Base-by-base conservation (phyloP, 75 land plant genomes). In the Cryptomeria japonica region DNA sequence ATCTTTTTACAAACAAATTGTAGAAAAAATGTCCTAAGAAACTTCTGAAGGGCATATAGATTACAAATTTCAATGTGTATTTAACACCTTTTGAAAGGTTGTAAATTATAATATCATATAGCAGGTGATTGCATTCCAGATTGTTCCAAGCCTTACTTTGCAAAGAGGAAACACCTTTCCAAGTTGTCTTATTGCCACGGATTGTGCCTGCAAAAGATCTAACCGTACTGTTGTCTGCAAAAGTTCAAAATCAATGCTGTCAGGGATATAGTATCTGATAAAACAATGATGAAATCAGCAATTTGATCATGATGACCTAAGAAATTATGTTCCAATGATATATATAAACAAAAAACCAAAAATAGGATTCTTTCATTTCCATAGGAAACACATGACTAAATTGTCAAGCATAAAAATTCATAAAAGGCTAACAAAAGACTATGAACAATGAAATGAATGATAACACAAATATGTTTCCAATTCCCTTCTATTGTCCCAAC, bases 141-240 rank as follows among this genome's bases (percentile, higher is more conserved):
- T 49, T 34, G 38, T 34, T 51, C n/a, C 70, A 25, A 18, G 31
- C 11, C 90, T 90, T 91, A 92, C 96, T 86, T 91, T 91, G 15
- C 92, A 90, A 72, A 90, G 94, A 4, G 95, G 93, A 47, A 95
- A 95, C 44, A 95, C 79, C 83, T 87, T 93, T 89, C 93, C 91
- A 41, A 93, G 89, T 85, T 93, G 96, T 76, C 92, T 95, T 47
- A 95, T 87, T 73, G 90, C 89, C 61, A 93, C 92, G 5, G 96
- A 91, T 82, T 95, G 96, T 44, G 89, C 93, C 82, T 91, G 95
- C 56, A 95, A 88, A 80, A 89, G 92, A 39, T 92, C 94, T 19
- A 92, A 90, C 42, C 91, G 90, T 56, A 93, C 88, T 85, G 93
- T 90, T 93, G 93, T 91, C 96, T 95, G 91, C 83, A 89, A 36